Base-by-base conservation (phyloP, 116 monocot species). In the Thalassia testudinum region DNA sequence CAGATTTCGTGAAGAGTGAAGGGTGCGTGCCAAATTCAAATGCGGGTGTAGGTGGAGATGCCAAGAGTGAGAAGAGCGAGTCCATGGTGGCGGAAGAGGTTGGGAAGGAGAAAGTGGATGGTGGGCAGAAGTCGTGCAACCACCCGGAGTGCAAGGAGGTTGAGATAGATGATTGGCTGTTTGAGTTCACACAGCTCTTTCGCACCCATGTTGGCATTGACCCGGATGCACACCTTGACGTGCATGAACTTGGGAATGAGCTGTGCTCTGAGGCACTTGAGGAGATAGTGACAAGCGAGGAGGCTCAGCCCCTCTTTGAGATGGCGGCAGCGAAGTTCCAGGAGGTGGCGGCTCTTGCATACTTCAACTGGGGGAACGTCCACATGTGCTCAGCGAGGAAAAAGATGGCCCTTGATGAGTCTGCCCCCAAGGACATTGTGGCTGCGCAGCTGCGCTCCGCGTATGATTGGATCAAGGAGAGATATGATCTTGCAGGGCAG, bases 291-390 rank as follows among this genome's bases (percentile, higher is more conserved):
- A 90, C 86, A 0, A 86, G 83, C 12, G 82, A 99, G 48, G 99
- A 99, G 28, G 90, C 99, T 7, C 99, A 99, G 52, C 42, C 18
- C 24, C 78, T 99, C 18, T 86, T 99, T 47, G 86, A 82, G 51
- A 74, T 82, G 75, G 90, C 99, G 22, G 86, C 90, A n/a, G 53
- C 75, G 19, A 99, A 99, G 51, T 99, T 99, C 59, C 99, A 99
- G 65, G 99, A 99, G 63, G 99, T 99, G 34, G 99, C 99, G 1
- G 99, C 99, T 5, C 59, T 99, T 45, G 99, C 99, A 2, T 80
- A 90, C 65, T 99, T 99, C 68, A 99, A 99, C 49, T 99, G 90
- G 99, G 99, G 99, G n/a, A 99, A 99, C 64, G 90, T 99, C 37
- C 78, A 99, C 62, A 86, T 99, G 99, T 99, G 99, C 66, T 82